These are phyloP conservation scores for Flaveria bidentis DNA, from an alignment of 129 eudicot species.

Conservation along the genomic window DNA sequence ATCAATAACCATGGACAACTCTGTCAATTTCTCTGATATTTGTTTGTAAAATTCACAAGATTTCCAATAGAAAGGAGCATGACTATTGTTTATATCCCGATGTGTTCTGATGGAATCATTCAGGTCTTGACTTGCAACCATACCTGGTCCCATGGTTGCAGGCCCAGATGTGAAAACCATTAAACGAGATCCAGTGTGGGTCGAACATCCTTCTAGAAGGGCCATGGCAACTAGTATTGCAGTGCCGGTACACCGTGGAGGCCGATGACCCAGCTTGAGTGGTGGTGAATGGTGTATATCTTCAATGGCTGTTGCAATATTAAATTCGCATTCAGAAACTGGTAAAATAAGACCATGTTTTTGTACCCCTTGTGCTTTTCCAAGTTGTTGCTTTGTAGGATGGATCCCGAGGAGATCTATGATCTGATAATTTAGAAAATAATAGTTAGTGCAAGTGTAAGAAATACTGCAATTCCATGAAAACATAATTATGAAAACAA, in stretches of 20 bases:
- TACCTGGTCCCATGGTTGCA: conserved; percentile 89
- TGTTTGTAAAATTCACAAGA: conserved; percentile 68
- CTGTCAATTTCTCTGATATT: conserved; percentile 53
- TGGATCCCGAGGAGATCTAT: conserved; percentile 67
- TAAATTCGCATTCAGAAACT: conserved; percentile 86
- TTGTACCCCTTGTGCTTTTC: conserved; percentile 51
- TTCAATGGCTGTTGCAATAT: conserved; percentile 72
- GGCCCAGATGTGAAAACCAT: conserved; percentile 99
- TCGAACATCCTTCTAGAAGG: conserved; percentile 73
- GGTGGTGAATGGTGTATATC: conserved; percentile 64
- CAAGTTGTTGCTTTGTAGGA: conserved; percentile 53
- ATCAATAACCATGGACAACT: conserved; percentile 79
- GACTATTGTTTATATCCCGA: conserved; percentile 61
- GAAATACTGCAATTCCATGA: background rate
- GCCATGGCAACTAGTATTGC: conserved; percentile 85
- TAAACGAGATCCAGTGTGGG: conserved; percentile 66
- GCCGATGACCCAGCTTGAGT: conserved; percentile 58
- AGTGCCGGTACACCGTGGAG: conserved; percentile 75
- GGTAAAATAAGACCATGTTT: conserved; percentile 73
- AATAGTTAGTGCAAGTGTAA: background rate
- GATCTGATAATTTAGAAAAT: conserved; percentile 49
- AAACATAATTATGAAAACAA: background rate
- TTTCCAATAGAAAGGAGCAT: conserved; percentile 49
- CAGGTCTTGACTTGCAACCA: conserved; percentile 60
- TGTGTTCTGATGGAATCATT: conserved; percentile 72